These are phyloP conservation scores for Dimocarpus longan DNA, from an alignment of 345 rosid species.

Conservation along the genomic window DNA sequence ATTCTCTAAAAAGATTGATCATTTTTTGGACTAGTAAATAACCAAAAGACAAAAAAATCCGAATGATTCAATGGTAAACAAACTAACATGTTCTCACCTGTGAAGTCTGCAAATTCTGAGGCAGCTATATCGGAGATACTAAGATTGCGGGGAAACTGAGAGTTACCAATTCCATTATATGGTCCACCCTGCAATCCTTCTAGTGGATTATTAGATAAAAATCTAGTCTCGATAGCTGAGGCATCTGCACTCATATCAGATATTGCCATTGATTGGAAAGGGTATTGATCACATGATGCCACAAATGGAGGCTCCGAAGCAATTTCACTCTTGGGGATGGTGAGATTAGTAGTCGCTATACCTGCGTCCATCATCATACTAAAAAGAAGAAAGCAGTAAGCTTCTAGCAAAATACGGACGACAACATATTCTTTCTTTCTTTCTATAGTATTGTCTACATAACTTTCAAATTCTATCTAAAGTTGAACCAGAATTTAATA, in stretches of 20 bases:
- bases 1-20: background rate
- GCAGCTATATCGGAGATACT: conserved; percentile 16
- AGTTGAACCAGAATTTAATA: too few relatives aligned
- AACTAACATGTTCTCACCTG: conserved; percentile 14
- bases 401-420: background rate
- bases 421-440: background rate
- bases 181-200: conserved; percentile 2
- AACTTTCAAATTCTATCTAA: background rate
- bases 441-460: too few relatives aligned
- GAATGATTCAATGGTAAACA: background rate
- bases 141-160: conserved; percentile 9
- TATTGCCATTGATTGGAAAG: background rate
- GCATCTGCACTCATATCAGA: background rate
- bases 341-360: background rate
- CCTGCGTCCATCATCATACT: conserved; percentile 8
- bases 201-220: background rate
- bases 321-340: background rate
- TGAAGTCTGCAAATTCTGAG: background rate
- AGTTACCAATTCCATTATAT: conserved; percentile 1
- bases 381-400: conserved; percentile 7
- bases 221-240: background rate
- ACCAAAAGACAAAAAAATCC: background rate
- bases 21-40: background rate
- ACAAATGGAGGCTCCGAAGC: background rate
- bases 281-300: background rate